A percentile compares a stretch with the other conserved stretches of the same genome.
Evolutionary conservation across 2,329 filamentous ascomycete genomes (phyloP).

Genomic region (Ceratocystis papillata): DNA sequence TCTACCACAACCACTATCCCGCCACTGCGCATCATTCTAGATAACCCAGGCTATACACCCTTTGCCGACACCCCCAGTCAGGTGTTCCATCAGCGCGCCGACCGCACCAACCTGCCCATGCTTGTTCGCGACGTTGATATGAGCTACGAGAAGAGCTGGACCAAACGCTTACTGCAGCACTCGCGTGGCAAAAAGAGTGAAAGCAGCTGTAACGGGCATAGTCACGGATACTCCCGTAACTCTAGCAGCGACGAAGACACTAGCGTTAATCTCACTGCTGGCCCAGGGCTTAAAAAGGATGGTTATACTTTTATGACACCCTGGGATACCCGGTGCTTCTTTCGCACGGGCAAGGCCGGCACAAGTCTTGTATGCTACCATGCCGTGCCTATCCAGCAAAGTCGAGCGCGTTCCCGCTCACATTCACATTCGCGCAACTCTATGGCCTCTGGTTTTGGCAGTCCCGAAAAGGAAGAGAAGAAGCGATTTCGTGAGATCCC

Average conservation of each 20-base stretch:
- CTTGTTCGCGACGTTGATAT: slow-evolving; percentile 48
- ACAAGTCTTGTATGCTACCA: slow-evolving; percentile 66
- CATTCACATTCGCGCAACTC: slow-evolving; percentile 24
- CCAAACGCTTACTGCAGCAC: slow-evolving; percentile 22
- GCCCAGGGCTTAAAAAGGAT: slow-evolving; percentile 42
- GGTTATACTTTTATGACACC: slow-evolving; percentile 74
- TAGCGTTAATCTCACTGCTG: slow-evolving; percentile 30
- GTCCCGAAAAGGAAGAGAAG: slow-evolving; percentile 10
- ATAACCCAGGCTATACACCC: slow-evolving; percentile 21
- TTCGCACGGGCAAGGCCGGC: slow-evolving; percentile 65
- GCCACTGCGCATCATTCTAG: slow-evolving; percentile 21
- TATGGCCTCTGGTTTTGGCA: slow-evolving; percentile 18
- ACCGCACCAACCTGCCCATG: slow-evolving; percentile 16
- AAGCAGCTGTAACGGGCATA: neutral
- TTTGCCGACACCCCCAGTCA: slow-evolving; percentile 25
- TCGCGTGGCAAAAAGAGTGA: slow-evolving; percentile 23
- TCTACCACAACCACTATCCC: slow-evolving; percentile 12
- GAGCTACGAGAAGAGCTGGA: slow-evolving; percentile 40
- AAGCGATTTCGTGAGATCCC: slow-evolving; percentile 28
- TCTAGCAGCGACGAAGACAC: slow-evolving; percentile 15
- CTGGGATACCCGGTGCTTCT: slow-evolving; percentile 81
- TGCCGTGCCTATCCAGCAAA: slow-evolving; percentile 41
- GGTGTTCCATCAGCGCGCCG: slow-evolving; percentile 14
- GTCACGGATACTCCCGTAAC: slow-evolving; percentile 28
- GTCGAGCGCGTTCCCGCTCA: slow-evolving; percentile 24